Evolutionary conservation across 2,329 filamentous ascomycete genomes (phyloP).

Genomic region (Fusarium sp.): DNA sequence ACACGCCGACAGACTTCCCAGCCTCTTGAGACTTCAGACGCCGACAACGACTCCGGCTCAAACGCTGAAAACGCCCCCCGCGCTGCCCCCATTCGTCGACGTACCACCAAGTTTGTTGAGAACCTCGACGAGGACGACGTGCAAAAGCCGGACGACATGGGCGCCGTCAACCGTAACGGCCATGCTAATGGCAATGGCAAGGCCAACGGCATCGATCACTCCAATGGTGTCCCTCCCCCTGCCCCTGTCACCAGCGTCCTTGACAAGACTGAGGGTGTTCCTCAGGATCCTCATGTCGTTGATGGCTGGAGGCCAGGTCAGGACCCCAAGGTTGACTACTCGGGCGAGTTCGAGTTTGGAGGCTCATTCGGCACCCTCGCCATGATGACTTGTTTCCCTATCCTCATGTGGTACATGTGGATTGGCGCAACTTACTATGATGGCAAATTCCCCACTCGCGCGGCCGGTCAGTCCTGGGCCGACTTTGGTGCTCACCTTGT

Average conservation of each 20-base stretch:
- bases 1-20: conserved; percentile 64
- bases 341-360: conserved; percentile 83
- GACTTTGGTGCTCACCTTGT: conserved; percentile 81
- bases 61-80: conserved; percentile 56
- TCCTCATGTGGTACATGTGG: conserved; percentile 99
- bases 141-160: conserved; percentile 39
- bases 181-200: conserved; percentile 48
- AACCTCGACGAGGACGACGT: conserved; percentile 62
- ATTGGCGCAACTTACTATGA: conserved; percentile 93
- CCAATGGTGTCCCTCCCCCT: conserved; percentile 19
- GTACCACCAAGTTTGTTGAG: conserved; percentile 63
- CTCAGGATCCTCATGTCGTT: conserved; percentile 42
- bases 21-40: conserved; percentile 57
- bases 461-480: conserved; percentile 71
- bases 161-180: conserved; percentile 45
- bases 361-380: conserved; percentile 81
- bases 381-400: conserved; percentile 95
- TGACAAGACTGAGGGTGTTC: conserved; percentile 34
- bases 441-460: conserved; percentile 79
- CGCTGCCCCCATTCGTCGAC: conserved; percentile 55
- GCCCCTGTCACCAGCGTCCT: conserved; percentile 20
- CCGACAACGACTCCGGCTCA: conserved; percentile 61
- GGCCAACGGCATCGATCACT: conserved; percentile 43
- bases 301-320: conserved; percentile 71
- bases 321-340: conserved; percentile 73